Evolutionary conservation across 1,284 basidiomycete species (phyloP), one percentile per base, ranked within the genome.

Genomic region (Laetiporus sulphureus): DNA sequence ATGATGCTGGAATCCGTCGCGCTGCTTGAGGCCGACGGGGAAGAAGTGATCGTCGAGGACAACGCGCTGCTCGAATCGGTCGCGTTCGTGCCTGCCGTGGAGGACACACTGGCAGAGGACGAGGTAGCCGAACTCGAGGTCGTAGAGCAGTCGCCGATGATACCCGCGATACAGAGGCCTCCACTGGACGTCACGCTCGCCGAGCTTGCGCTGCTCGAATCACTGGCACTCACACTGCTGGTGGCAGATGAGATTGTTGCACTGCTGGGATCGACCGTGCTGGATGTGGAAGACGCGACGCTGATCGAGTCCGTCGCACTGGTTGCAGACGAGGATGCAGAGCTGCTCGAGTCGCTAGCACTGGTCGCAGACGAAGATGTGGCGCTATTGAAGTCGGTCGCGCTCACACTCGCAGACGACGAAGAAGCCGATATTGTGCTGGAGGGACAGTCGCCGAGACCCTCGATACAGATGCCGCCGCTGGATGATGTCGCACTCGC

Each of bases 91-190:
- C n/a, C n/a, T n/a, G n/a, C n/a, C n/a, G n/a, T n/a, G 12, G 32
- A 19, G 15, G 38, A 32, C 12, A 39, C 38, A 36, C 8, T 34
- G 18, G 34, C 42, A 4, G 42, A 33, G 5, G 42, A 32, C 13
- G 36, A 35, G 3, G 38, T 33, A 25, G 32, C 7, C 7, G 32
- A 7, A 18, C 29, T 19, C n/a, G n/a, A n/a, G n/a, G n/a, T n/a
- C 4, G 4, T n/a, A 39, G n/a, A 8, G 25, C 20, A 25, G 21
- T 31, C n/a, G 29, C 38, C 15, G 32, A 25, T 4, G 16, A 25
- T 12, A 29, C 29, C 4, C 23, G 16, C 19, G 29, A 39, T 16
- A 18, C 29, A 18, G 15, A n/a, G n/a, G n/a, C n/a, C n/a, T n/a
- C n/a, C n/a, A n/a, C n/a, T n/a, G n/a, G n/a, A n/a, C n/a, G n/a